Conservation (phyloP, 345 rosid species). For the Salix suchowensis region DNA sequence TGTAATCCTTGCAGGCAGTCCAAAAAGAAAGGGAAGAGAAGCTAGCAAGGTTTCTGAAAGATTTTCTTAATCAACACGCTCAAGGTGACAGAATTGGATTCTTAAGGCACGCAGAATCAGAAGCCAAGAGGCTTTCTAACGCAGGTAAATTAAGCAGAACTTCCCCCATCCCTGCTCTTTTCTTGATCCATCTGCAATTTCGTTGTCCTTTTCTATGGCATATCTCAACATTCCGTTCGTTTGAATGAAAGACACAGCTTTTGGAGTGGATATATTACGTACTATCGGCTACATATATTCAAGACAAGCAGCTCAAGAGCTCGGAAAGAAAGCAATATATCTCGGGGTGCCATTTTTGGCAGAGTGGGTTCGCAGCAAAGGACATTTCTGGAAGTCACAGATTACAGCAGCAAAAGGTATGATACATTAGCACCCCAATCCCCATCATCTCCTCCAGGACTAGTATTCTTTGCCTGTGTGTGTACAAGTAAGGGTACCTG, state of each 20-base stretch:
- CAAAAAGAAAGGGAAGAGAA: slow-evolving; percentile 75
- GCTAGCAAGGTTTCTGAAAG: slow-evolving; percentile 49
- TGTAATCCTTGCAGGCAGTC: slow-evolving; percentile 36
- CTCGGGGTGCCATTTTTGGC: slow-evolving; percentile 66
- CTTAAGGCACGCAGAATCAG: slow-evolving; percentile 45
- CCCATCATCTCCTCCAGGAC: not conserved
- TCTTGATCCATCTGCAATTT: not conserved
- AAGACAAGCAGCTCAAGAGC: slow-evolving; percentile 66
- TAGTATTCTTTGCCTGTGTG: not conserved
- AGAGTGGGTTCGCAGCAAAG: slow-evolving; percentile 68
- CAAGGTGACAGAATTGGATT: slow-evolving; percentile 56
- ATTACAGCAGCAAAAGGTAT: slow-evolving; percentile 71
- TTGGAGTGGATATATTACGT: slow-evolving; percentile 50
- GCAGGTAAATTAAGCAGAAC: slow-evolving; percentile 34
- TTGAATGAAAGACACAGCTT: slow-evolving; percentile 32
- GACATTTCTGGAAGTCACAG: slow-evolving; percentile 74
- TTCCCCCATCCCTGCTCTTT: not conserved
- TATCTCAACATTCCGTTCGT: not conserved
- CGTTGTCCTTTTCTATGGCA: not conserved
- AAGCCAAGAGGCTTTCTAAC: slow-evolving; percentile 52
- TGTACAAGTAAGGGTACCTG: not conserved
- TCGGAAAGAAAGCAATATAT: slow-evolving; percentile 65
- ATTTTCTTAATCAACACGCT: slow-evolving; percentile 50
- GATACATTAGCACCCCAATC: not conserved
- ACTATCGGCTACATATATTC: slow-evolving; percentile 59